A percentile compares a stretch with the other conserved stretches of the same genome.
Conservation (phyloP, 805 yeast species). For the Ogataea saltuana region DNA sequence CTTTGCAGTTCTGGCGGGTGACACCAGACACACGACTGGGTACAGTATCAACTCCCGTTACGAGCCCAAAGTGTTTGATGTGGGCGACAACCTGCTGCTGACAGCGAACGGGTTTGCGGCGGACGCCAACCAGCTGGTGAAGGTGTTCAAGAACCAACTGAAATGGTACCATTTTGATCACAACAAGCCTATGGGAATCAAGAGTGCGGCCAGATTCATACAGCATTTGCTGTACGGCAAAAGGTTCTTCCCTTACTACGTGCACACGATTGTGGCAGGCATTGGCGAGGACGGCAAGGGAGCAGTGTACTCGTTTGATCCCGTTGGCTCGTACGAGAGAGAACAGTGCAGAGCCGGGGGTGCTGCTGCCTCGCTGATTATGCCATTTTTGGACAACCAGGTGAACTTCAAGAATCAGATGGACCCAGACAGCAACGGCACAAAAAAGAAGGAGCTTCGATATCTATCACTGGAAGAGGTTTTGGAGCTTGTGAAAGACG, state of each 20-base stretch:
- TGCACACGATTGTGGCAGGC: slow-evolving; percentile 92
- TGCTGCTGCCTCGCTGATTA: slow-evolving; percentile 91
- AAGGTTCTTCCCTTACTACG: slow-evolving; percentile 95
- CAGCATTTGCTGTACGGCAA: slow-evolving; percentile 91
- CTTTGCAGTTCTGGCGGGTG: slow-evolving; percentile 96
- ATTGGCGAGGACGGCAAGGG: slow-evolving; percentile 91
- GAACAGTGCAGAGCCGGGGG: slow-evolving; percentile 99
- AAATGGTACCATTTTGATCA: slow-evolving; percentile 95
- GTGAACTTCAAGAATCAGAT: slow-evolving; percentile 93
- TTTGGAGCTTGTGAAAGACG: slow-evolving; percentile 83
- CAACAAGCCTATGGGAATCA: slow-evolving; percentile 65
- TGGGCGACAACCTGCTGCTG: slow-evolving; percentile 84
- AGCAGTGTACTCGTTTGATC: slow-evolving; percentile 93
- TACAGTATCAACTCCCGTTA: slow-evolving; percentile 91
- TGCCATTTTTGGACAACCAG: slow-evolving; percentile 98
- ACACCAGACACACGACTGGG: slow-evolving; percentile 95
- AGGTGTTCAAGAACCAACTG: slow-evolving; percentile 64
- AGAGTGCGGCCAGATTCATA: slow-evolving; percentile 84
- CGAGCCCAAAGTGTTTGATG: slow-evolving; percentile 84
- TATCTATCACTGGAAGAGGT: slow-evolving; percentile 82
- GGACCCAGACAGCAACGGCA: slow-evolving; percentile 76
- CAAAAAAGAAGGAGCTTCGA: slow-evolving; percentile 56
- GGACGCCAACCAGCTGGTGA: slow-evolving; percentile 84
- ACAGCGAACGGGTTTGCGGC: slow-evolving; percentile 97
- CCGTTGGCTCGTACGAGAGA: slow-evolving; percentile 96